These are phyloP conservation scores for Penicillium robsamsonii DNA, from an alignment of 495 filamentous ascomycete genomes.

Conservation along the genomic window DNA sequence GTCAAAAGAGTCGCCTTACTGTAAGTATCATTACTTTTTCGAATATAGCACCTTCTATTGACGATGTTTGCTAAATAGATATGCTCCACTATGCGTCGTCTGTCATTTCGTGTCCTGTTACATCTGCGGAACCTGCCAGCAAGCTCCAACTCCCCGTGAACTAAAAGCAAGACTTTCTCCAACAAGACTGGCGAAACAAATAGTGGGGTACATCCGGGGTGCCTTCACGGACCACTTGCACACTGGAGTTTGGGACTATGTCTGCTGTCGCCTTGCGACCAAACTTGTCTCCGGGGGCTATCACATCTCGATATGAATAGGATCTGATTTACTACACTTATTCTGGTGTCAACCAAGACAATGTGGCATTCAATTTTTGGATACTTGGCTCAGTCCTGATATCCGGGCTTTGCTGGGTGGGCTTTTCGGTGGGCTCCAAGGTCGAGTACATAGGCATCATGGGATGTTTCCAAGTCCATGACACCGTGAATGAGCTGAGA, in stretches of 20 bases:
- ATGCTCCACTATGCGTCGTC: background rate
- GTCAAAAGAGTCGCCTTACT: background rate
- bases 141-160: background rate
- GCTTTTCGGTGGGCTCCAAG: background rate
- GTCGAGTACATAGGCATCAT: background rate
- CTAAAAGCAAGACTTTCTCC: background rate
- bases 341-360: background rate
- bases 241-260: background rate
- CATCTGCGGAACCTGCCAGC: background rate
- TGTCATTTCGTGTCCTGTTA: background rate
- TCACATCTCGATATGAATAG: background rate
- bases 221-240: background rate
- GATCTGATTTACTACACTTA: background rate
- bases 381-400: background rate
- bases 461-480: background rate
- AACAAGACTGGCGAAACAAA: background rate
- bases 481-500: background rate
- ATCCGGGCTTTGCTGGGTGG: background rate
- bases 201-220: background rate
- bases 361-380: background rate
- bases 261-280: background rate
- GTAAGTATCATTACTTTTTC: background rate
- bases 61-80: background rate
- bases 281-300: background rate
- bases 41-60: background rate